These are phyloP conservation scores for Vinca minor DNA, from an alignment of 257 asterid genomes.

Conservation along the genomic window DNA sequence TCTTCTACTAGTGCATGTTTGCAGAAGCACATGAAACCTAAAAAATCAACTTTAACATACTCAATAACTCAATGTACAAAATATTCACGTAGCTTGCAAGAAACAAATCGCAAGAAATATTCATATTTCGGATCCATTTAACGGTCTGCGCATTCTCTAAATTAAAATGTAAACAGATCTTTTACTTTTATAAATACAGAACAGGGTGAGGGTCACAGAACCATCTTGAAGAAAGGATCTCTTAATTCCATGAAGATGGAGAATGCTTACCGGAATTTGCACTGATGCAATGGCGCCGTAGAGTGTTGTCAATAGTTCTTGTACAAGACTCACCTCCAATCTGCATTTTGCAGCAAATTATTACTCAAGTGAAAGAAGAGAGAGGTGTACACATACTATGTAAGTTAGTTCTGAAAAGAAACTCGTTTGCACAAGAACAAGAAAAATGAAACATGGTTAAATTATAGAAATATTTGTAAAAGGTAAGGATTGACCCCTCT, in stretches of 20 bases:
- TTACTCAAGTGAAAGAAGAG: conserved; percentile 13
- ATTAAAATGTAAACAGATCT: background rate
- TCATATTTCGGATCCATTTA: background rate
- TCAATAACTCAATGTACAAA: background rate
- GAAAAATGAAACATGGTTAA: background rate
- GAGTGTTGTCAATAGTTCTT: background rate
- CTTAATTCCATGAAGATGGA: background rate
- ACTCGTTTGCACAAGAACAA: background rate
- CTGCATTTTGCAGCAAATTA: conserved; percentile 39
- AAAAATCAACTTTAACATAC: background rate
- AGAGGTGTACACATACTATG: background rate
- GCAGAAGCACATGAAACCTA: too few relatives aligned
- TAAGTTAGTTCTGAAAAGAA: background rate
- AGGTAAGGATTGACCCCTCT: background rate
- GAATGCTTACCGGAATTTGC: background rate
- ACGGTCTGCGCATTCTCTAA: background rate
- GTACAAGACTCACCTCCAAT: conserved; percentile 42
- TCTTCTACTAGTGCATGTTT: background rate
- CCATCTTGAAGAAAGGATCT: background rate
- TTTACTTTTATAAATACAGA: background rate
- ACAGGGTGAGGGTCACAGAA: background rate
- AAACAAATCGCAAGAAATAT: background rate
- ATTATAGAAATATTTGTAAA: background rate
- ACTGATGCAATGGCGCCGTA: background rate
- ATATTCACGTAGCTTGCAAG: background rate